Conservation (phyloP, 2,329 filamentous ascomycete genomes). For the Trichoderma sp. region DNA sequence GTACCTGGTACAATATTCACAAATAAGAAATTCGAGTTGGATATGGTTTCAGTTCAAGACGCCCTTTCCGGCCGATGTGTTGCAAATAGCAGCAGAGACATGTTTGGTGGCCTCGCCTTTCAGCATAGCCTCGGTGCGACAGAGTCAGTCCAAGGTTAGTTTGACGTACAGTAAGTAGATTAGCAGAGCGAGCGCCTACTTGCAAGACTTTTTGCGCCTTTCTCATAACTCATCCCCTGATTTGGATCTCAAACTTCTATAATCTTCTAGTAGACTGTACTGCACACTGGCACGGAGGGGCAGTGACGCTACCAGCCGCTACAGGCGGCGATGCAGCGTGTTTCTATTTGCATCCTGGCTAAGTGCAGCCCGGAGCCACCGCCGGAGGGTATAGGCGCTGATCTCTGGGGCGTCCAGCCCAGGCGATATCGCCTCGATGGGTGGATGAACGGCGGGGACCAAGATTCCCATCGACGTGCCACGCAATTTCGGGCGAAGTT, state of each 20-base stretch:
- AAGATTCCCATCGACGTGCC: neutral
- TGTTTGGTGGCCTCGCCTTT: neutral
- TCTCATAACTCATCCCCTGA: neutral
- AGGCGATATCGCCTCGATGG: neutral
- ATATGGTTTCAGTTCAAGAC: neutral
- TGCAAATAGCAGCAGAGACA: neutral
- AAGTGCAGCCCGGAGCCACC: neutral
- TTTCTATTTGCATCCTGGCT: neutral
- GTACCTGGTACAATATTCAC: neutral
- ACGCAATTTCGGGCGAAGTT: constrained; percentile 21
- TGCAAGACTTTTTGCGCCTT: neutral
- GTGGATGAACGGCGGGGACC: neutral
- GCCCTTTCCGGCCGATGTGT: neutral
- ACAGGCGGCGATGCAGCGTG: neutral
- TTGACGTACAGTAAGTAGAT: neutral
- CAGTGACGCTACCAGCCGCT: neutral
- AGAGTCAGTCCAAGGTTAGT: neutral
- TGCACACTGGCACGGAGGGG: neutral
- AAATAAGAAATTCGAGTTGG: neutral
- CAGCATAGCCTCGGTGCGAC: neutral
- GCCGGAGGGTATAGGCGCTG: neutral
- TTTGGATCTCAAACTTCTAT: neutral
- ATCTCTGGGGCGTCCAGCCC: neutral
- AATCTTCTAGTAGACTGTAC: neutral
- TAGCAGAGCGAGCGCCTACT: neutral